Evolutionary conservation across 192 early-diverging fungal genomes (phyloP), one percentile per base, ranked within the genome.

Genomic region (Backusella parvicylindrica): DNA sequence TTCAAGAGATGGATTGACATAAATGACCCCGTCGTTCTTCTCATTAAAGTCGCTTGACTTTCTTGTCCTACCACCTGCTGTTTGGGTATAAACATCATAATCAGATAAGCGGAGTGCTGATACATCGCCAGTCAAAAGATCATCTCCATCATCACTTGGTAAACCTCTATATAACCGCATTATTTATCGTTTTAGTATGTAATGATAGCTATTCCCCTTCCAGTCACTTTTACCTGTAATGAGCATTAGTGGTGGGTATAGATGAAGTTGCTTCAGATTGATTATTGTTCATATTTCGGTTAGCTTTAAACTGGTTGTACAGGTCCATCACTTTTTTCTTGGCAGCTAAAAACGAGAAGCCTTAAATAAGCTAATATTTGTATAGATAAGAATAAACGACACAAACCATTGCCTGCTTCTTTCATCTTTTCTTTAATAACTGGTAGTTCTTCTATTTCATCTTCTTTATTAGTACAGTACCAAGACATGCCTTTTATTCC

Each of bases 311-410:
- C 31, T 83, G 79, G 64, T 85, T 86, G n/a, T 87, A 89, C 77
- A 83, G 85, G 67, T 87, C 86, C 31, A 81, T 75, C 4, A 86
- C 82, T 76, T 89, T 89, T 64, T 87, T 87, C 78, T 89, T 89
- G 70, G 88, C 85, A 37, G 84, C 87, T 89, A 75, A 18, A 72
- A 28, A 47, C 12, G 3, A 41, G 37, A n/a, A n/a, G n/a, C n/a
- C n/a, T n/a, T n/a, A n/a, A n/a, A n/a, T n/a, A n/a, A n/a, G n/a
- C n/a, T 38, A 38, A 38, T 9, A 38, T 9, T 37, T 6, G 7
- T 37, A 37, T 9, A 38, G 1, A 38, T 9, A 38, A 3, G 11
- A 38, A 38, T 6, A 38, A 38, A 4, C 11, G n/a, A n/a, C n/a
- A 60, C 53, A 26, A 12, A 60, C 87, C 84, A 56, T 84, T 84